phyloP scores from a whole-genome alignment of 768 basidiomycete species.

The Pholiota molesta region DNA sequence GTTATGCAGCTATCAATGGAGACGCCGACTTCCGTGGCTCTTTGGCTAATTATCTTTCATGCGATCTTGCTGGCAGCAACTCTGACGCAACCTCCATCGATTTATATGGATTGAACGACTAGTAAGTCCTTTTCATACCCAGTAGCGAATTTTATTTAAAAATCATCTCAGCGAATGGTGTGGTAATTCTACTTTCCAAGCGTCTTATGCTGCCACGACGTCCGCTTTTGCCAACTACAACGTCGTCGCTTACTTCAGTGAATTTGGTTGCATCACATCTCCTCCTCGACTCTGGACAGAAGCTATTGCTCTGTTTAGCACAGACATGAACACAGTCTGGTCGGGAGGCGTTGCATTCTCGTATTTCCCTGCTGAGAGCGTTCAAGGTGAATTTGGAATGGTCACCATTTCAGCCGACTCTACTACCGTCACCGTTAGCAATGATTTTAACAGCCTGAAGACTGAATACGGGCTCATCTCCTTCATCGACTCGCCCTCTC shows the following conservation, averaged over 20 bases:
- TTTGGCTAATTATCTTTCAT: slow-evolving; percentile 80
- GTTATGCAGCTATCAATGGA: slow-evolving; percentile 87
- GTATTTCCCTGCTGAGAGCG: slow-evolving; percentile 84
- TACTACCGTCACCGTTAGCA: slow-evolving; percentile 63
- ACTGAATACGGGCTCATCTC: slow-evolving; percentile 61
- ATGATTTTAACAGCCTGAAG: slow-evolving; percentile 70
- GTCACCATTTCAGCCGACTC: slow-evolving; percentile 73
- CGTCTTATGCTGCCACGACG: slow-evolving; percentile 58
- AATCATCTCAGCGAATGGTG: slow-evolving; percentile 71
- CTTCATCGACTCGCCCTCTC: slow-evolving; percentile 62
- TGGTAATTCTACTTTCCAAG: slow-evolving; percentile 61
- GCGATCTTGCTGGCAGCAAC: slow-evolving; percentile 58
- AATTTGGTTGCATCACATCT: slow-evolving; percentile 74
- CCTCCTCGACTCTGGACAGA: slow-evolving; percentile 82
- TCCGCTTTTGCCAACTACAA: slow-evolving; percentile 65
- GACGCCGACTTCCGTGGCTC: slow-evolving; percentile 59
- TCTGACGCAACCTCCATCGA: slow-evolving; percentile 72
- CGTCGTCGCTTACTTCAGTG: slow-evolving; percentile 87
- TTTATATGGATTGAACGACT: slow-evolving; percentile 86
- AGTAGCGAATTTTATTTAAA: slow-evolving; percentile 2
- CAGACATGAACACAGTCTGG: slow-evolving; percentile 77
- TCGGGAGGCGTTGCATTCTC: slow-evolving; percentile 90
- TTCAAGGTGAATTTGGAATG: slow-evolving; percentile 81
- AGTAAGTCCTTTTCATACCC: slow-evolving; percentile 50
- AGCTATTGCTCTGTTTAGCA: slow-evolving; percentile 68